These are phyloP conservation scores for Phytophthora cajani DNA, from an alignment of 352 stramenopile genomes.

Conservation along the genomic window DNA sequence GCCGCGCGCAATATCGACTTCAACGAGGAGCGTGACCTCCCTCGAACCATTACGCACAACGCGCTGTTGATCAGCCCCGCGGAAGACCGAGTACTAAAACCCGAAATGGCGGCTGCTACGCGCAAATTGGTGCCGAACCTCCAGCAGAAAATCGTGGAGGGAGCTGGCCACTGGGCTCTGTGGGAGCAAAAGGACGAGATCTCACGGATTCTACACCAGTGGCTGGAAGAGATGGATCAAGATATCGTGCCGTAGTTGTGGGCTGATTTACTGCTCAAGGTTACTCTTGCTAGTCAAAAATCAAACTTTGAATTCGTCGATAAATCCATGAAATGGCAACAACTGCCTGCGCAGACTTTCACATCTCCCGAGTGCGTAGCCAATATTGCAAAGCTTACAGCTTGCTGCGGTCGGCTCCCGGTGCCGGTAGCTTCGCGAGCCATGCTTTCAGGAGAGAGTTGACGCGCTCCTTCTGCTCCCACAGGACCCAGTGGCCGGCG, in stretches of 20 bases:
- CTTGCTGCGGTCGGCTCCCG: slow-evolving; percentile 24
- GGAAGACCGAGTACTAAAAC: slow-evolving; percentile 59
- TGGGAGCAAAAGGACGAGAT: slow-evolving; percentile 60
- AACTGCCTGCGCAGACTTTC: background rate
- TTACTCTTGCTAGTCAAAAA: too few relatives aligned
- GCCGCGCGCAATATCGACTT: slow-evolving; percentile 62
- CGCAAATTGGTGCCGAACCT: slow-evolving; percentile 53
- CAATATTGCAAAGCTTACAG: slow-evolving; percentile 17
- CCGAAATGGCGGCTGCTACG: slow-evolving; percentile 64
- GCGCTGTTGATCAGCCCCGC: slow-evolving; percentile 67
- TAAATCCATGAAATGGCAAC: background rate
- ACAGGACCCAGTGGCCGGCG: slow-evolving; percentile 71
- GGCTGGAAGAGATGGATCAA: slow-evolving; percentile 36
- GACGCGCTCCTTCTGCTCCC: slow-evolving; percentile 58
- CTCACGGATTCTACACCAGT: slow-evolving; percentile 44
- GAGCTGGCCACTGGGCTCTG: slow-evolving; percentile 69
- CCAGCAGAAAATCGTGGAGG: slow-evolving; percentile 50
- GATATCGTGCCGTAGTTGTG: too few relatives aligned
- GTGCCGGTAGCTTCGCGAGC: slow-evolving; percentile 38
- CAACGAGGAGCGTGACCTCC: slow-evolving; percentile 43
- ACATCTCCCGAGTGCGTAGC: background rate
- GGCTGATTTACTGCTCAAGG: too few relatives aligned
- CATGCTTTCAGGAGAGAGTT: slow-evolving; percentile 47
- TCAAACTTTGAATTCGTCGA: background rate
- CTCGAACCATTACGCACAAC: slow-evolving; percentile 43